A percentile compares a stretch with the other conserved stretches of the same genome.
These are phyloP conservation scores for Puccinia triticina DNA, from an alignment of 1,284 basidiomycete species.

Conservation along the genomic window DNA sequence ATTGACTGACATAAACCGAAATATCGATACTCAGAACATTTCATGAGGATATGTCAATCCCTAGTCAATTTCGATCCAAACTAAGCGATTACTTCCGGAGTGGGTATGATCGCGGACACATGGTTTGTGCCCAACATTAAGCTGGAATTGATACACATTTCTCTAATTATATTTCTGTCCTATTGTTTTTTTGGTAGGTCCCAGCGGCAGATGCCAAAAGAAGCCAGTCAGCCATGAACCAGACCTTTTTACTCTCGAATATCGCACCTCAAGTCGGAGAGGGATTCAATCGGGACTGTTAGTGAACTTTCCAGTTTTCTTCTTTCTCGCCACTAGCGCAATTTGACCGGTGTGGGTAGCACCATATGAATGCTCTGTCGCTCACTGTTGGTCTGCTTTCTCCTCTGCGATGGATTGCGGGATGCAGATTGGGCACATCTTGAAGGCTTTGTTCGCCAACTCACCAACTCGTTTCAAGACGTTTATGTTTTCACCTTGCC, in stretches of 20 bases:
- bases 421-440: constrained; percentile 77
- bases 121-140: constrained; percentile 64
- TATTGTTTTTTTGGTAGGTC: constrained; percentile 22
- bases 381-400: neutral
- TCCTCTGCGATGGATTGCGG: neutral
- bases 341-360: too few species aligned
- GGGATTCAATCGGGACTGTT: constrained; percentile 93
- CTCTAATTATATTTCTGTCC: neutral
- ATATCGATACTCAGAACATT: constrained; percentile 64
- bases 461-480: constrained; percentile 83
- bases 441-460: constrained; percentile 89
- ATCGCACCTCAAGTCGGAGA: constrained; percentile 97
- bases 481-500: constrained; percentile 98
- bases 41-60: constrained; percentile 78
- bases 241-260: constrained; percentile 92
- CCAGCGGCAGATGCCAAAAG: constrained; percentile 95
- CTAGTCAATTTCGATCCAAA: constrained; percentile 77
- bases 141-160: neutral
- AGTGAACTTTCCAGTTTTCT: neutral
- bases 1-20: constrained; percentile 63
- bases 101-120: constrained; percentile 96
- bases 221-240: constrained; percentile 83
- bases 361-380: too few species aligned
- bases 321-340: neutral
- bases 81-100: constrained; percentile 85